These are phyloP conservation scores for Sindora glabra DNA, from an alignment of 306 rosid species.

Conservation along the genomic window DNA sequence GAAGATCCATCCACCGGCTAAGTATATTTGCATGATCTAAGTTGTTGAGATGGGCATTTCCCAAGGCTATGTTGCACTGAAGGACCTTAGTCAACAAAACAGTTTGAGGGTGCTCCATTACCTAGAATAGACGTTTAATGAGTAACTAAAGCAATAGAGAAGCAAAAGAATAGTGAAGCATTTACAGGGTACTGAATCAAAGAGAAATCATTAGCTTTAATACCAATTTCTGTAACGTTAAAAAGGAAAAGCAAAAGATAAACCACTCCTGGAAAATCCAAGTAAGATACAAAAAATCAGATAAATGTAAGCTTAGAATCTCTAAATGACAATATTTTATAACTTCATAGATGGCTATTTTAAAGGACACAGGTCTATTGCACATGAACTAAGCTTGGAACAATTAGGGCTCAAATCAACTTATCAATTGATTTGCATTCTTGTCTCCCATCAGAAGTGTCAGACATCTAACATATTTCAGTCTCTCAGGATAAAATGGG, in stretches of 20 bases:
- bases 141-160: slow-evolving; percentile 6
- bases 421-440: too few relatives aligned
- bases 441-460: too few relatives aligned
- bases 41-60: slow-evolving; percentile 48
- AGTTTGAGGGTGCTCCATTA: slow-evolving; percentile 90
- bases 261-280: too few relatives aligned
- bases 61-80: slow-evolving; percentile 50
- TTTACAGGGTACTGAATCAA: neutral
- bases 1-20: slow-evolving; percentile 75
- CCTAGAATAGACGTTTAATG: slow-evolving; percentile 36
- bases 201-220: neutral
- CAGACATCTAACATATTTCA: neutral
- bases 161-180: slow-evolving; percentile 11
- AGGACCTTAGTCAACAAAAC: slow-evolving; percentile 63
- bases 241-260: too few relatives aligned
- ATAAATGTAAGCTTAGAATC: too few relatives aligned
- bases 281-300: too few relatives aligned
- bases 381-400: neutral
- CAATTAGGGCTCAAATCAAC: neutral
- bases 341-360: neutral
- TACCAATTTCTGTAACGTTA: neutral
- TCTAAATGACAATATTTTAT: too few relatives aligned
- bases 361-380: neutral
- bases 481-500: too few relatives aligned
- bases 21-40: slow-evolving; percentile 28